Conservation (phyloP, 805 yeast genomes). For the Wickerhamiella kurtzmanii region DNA sequence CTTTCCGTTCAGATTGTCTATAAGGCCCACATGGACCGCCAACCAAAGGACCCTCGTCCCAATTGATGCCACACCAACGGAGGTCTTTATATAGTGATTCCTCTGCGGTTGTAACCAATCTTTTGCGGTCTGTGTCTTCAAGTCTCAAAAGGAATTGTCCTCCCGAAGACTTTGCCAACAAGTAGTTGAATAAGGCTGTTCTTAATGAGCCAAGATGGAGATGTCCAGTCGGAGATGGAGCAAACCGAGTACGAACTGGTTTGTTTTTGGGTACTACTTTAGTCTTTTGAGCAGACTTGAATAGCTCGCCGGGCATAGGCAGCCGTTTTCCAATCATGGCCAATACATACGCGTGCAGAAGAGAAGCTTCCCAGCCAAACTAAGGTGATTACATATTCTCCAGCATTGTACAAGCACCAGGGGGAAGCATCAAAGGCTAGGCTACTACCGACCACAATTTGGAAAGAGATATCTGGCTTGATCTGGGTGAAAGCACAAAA, state of each 20-base stretch:
- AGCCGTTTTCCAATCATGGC: neutral
- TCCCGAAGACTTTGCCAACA: conserved; percentile 62
- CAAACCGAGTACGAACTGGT: conserved; percentile 82
- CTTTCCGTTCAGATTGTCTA: conserved; percentile 66
- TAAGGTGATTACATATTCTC: no score
- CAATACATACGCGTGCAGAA: neutral
- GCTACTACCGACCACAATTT: no score
- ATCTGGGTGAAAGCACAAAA: no score
- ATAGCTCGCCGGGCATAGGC: neutral
- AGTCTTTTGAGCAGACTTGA: neutral
- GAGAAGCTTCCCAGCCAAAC: neutral
- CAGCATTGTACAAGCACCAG: no score
- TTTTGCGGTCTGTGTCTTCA: conserved; percentile 83
- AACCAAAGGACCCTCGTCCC: conserved; percentile 69
- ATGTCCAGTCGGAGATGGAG: conserved; percentile 96
- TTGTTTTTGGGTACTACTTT: neutral
- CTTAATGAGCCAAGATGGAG: conserved; percentile 88
- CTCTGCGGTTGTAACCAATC: conserved; percentile 76
- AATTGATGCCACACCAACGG: conserved; percentile 57
- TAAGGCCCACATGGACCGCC: neutral
- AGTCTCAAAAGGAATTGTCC: conserved; percentile 73
- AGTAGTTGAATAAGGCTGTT: conserved; percentile 82
- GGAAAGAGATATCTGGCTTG: no score
- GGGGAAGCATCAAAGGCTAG: no score
- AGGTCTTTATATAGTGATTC: conserved; percentile 60